phyloP scores from a whole-genome alignment of 2,329 filamentous ascomycete genomes.

The Microdochium paspali region DNA sequence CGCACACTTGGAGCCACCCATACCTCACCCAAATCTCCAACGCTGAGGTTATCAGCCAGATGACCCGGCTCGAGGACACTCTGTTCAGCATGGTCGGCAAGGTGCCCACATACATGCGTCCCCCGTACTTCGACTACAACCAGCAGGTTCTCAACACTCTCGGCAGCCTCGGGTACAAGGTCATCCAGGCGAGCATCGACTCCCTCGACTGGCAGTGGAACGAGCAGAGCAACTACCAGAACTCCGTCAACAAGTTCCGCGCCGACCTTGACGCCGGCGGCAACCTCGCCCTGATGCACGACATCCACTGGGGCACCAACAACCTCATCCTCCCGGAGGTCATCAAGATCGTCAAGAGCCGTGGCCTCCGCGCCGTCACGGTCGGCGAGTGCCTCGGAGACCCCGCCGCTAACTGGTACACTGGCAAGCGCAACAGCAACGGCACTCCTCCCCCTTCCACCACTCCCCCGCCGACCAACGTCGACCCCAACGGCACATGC shows the following conservation, averaged over 20 bases:
- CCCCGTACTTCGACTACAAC: slow-evolving; percentile 21
- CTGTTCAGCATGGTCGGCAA: slow-evolving; percentile 28
- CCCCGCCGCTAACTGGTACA: slow-evolving; percentile 41
- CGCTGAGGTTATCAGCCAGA: slow-evolving; percentile 24
- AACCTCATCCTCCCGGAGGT: slow-evolving; percentile 26
- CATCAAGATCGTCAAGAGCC: slow-evolving; percentile 26
- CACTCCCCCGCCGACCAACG: not conserved
- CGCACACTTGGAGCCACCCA: slow-evolving; percentile 32
- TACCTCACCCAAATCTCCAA: slow-evolving; percentile 25
- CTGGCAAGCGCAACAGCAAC: slow-evolving; percentile 11
- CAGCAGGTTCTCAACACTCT: slow-evolving; percentile 13
- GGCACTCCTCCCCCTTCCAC: not conserved
- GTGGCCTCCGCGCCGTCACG: slow-evolving; percentile 40
- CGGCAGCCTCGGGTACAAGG: slow-evolving; percentile 21
- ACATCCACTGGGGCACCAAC: slow-evolving; percentile 25
- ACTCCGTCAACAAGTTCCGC: slow-evolving; percentile 31
- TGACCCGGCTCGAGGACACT: slow-evolving; percentile 34
- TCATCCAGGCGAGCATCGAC: slow-evolving; percentile 36
- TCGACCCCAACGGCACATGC: not conserved
- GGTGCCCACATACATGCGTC: slow-evolving; percentile 35
- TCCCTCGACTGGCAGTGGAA: slow-evolving; percentile 31
- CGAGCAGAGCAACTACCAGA: slow-evolving; percentile 26
- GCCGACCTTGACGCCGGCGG: slow-evolving; percentile 29
- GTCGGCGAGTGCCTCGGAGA: slow-evolving; percentile 51
- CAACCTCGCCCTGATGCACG: slow-evolving; percentile 35